Evolutionary conservation across 257 asterid species (phyloP), one percentile per base, ranked within the genome.

Genomic region (Paulownia fortunei): DNA sequence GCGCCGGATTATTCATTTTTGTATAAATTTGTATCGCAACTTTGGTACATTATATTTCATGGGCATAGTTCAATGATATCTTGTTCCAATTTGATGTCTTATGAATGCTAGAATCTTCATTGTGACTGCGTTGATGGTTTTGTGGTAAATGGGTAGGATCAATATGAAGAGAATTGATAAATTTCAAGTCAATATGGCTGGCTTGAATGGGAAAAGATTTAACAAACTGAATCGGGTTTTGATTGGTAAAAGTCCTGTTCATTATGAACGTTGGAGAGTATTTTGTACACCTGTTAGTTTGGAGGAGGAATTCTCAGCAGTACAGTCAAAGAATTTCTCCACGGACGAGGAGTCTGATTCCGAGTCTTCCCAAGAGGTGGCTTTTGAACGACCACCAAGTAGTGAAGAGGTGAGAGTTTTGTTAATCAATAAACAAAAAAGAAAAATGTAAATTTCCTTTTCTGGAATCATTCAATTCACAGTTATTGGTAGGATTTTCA

Each of bases 401-500:
- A 81, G 85, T 13, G 88, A 89, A 26, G 92, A 93, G 90, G 99
- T 92, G 72, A 73, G 78, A 41, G 69, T 64, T 15, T 19, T 49
- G 30, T 47, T 72, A 11, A 46, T 36, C 18, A 44, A 36, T 52
- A 12, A 21, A 64, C 51, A 39, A 6, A 73, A 11, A 18, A 11
- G 1, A 1, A 58, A 41, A 44, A 46, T 59, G 61, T 23, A 36
- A 36, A 72, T 69, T 65, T 72, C 12, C 46, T 26, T 77, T 8
- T 72, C 37, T 56, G n/a, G 49, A 19, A 3, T 24, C 18, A 34
- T 55, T 39, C 58, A 51, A 5, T 24, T 49, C 55, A 13, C 2
- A 18, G 23, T 19, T 47, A 12, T 58, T 65, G 18, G 15, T 11
- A 10, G 61, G 56, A 30, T 13, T 66, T 36, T 52, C 26, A 39